phyloP scores from a whole-genome alignment of 768 basidiomycete genomes.

The Piloderma croceum region DNA sequence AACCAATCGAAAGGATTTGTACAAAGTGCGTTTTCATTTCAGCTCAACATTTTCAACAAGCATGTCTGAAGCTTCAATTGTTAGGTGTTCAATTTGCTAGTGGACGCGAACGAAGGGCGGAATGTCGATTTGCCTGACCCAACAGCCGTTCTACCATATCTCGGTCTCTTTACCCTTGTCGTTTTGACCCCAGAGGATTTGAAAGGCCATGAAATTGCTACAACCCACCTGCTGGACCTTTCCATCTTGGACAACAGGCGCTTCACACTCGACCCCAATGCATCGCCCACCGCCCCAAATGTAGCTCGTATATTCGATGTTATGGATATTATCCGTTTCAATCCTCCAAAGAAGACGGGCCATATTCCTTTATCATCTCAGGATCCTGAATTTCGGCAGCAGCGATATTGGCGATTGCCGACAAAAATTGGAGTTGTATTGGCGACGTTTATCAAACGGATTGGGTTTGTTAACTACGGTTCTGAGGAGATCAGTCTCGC shows the following conservation, averaged over 20 bases:
- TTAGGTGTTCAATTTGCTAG: conserved; percentile 9
- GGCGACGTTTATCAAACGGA: conserved; percentile 2
- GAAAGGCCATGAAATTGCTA: conserved; percentile 3
- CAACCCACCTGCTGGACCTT: conserved; percentile 7
- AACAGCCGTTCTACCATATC: conserved; percentile 9
- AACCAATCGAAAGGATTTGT: conserved; percentile 7
- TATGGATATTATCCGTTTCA: conserved; percentile 2
- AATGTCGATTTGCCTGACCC: conserved; percentile 7
- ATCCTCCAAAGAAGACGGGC: neutral
- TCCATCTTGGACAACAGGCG: conserved; percentile 6
- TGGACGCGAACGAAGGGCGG: conserved; percentile 2
- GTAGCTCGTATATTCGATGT: conserved; percentile 11
- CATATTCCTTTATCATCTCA: conserved; percentile 8
- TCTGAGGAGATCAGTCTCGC: no score
- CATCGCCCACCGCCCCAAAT: conserved; percentile 6
- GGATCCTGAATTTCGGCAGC: conserved; percentile 7
- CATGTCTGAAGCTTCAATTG: conserved; percentile 3
- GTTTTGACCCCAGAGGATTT: conserved; percentile 9
- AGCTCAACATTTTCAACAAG: neutral
- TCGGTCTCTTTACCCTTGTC: conserved; percentile 9
- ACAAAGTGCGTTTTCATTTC: conserved; percentile 5
- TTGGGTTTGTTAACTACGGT: conserved; percentile 1
- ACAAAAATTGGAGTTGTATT: conserved; percentile 6
- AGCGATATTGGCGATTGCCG: conserved; percentile 9
- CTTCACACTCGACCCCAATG: conserved; percentile 6